Evolutionary conservation across 2,329 filamentous ascomycete genomes (phyloP), one percentile per base, ranked within the genome.

Genomic region (Monosporascus sp.): DNA sequence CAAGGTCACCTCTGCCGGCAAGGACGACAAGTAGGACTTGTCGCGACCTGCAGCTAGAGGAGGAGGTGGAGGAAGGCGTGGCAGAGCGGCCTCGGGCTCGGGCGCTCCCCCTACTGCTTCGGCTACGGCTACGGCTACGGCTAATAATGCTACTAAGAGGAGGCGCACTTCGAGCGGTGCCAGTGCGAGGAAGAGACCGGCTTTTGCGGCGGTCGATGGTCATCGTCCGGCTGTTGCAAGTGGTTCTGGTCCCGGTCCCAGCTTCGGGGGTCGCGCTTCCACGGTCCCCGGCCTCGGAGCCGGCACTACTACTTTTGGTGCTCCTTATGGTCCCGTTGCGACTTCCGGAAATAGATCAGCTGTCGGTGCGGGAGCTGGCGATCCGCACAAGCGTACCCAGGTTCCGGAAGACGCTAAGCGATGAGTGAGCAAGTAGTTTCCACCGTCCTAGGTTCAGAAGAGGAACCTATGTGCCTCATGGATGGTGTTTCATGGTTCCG

Each of bases 1-100:
- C 47, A 97, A 97, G 77, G 91, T 87, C 46, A 86, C 82, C 72
- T 78, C 82, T 4, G 80, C 82, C 5, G 80, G 82, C 24, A 82
- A 82, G 69, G 76, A 77, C 48, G 79, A 82, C 63, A 75, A 74
- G 62, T 74, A 69, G 61, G 59, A 60, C 24, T 9, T 45, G 48
- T 54, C 55, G 52, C 51, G 37, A 55, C 45, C 56, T 50, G 20
- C 53, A 19, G 52, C 51, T 31, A 57, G 51, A 43, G 19, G 20
- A 3, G 37, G 37, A 11, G 9, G 40, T 20, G 8, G 40, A 20
- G 11, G n/a, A n/a, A 9, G 40, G 20, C 17, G 40, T 3, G 40
- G 17, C 17, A 19, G 40, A 22, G 40, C 40, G 37, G 27, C 27
- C 9, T 11, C 22, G 52, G 52, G 45, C 49, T 31, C 27, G 27